Evolutionary conservation across 208 protist genomes (phyloP), one percentile per base, ranked within the genome.

Genomic region (Leishmania mexicana): DNA sequence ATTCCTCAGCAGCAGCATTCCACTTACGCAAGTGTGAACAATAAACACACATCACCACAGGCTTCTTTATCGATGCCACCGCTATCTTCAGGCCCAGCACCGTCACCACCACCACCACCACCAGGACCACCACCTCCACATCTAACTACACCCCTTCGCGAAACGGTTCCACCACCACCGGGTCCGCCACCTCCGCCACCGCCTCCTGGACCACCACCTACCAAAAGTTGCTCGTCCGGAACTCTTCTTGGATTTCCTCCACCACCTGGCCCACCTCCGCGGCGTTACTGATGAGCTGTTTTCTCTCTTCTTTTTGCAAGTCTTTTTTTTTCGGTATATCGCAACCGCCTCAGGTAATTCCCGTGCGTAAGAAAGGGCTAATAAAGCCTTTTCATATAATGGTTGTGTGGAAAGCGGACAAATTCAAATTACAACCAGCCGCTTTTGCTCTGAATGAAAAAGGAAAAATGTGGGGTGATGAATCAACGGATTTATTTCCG

Each of bases 41-140:
- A 31, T 35, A 17, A 19, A 3, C 15, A 15, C 11, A 8, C 49
- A 54, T 5, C 49, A 35, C 8, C 72, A 21, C 72, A 73, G 15
- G n/a, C 72, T 45, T 4, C 21, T 45, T 13, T n/a, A 15, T 67
- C 74, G 15, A 42, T 38, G 40, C n/a, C n/a, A 31, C 62, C 78
- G 45, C 42, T 28, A 70, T 49, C 76, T 28, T 57, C 76, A 35
- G 60, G 42, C 21, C 31, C 75, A 57, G 76, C 79, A 28, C 79
- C 80, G 49, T 81, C 80, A 62, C 80, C 68, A 64, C 84, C 79
- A 28, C 83, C 84, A 72, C 86, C 83, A 57, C 83, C 73, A 15
- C 49, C 78, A 13, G 35, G 76, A 35, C 75, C 78, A 38, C 65
- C 75, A 67, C 78, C 54, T 21, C 47, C 75, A 31, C 45, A 21